A percentile compares a stretch with the other conserved stretches of the same genome.
phyloP scores from a whole-genome alignment of 1,284 basidiomycete species.

The Xerocomus nothofagi region DNA sequence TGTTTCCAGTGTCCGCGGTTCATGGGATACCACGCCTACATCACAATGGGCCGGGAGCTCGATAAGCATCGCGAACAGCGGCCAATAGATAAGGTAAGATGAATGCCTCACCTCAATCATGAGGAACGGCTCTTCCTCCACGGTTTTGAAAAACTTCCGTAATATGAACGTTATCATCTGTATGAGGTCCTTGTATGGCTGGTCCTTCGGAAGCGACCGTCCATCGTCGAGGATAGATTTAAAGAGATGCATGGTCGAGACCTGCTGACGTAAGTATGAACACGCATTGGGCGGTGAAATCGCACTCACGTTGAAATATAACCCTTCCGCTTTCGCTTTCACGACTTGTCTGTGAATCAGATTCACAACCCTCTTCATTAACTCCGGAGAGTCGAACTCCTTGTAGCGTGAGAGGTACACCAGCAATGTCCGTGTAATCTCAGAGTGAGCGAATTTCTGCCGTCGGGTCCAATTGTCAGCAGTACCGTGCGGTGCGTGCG shows the following conservation, averaged over 20 bases:
- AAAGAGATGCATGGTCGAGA: constrained; percentile 84
- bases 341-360: constrained; percentile 89
- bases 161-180: constrained; percentile 82
- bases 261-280: constrained; percentile 50
- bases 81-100: constrained; percentile 28
- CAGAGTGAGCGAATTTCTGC: constrained; percentile 82
- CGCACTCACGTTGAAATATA: constrained; percentile 83
- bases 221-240: constrained; percentile 78
- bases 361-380: constrained; percentile 84
- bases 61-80: constrained; percentile 20
- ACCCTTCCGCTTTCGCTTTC: constrained; percentile 83
- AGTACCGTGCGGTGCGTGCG: constrained; percentile 17
- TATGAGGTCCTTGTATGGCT: constrained; percentile 80
- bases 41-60: constrained; percentile 2
- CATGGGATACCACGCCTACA: constrained; percentile 85
- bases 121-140: constrained; percentile 79
- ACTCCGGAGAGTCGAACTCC: constrained; percentile 75
- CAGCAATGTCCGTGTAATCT: constrained; percentile 80
- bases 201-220: constrained; percentile 71
- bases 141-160: constrained; percentile 88
- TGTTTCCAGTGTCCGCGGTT: constrained; percentile 84
- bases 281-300: constrained; percentile 2
- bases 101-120: constrained; percentile 66
- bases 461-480: constrained; percentile 21
- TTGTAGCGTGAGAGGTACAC: constrained; percentile 79